These are phyloP conservation scores for Wallacemonas collosoma DNA, from an alignment of 208 protist genomes.

Conservation along the genomic window DNA sequence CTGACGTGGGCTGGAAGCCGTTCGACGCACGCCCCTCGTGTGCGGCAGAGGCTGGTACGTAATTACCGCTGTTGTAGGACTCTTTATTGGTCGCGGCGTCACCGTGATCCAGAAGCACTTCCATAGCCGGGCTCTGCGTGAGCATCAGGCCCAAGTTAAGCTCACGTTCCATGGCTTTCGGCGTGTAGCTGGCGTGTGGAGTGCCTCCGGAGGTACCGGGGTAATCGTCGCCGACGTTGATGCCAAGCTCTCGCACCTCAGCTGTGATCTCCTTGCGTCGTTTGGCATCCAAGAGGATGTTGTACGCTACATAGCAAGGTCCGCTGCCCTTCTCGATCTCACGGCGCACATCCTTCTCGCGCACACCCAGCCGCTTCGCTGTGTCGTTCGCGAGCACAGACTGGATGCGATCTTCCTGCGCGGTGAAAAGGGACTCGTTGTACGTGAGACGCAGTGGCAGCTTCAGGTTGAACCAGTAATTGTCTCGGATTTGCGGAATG, in stretches of 20 bases:
- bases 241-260: constrained; percentile 55
- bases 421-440: constrained; percentile 69
- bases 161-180: constrained; percentile 78
- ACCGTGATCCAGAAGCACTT: constrained; percentile 68
- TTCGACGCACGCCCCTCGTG: constrained; percentile 23
- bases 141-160: constrained; percentile 87
- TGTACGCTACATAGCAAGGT: constrained; percentile 77
- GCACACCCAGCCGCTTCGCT: constrained; percentile 51
- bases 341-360: constrained; percentile 67
- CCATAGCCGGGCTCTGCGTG: constrained; percentile 88
- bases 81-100: constrained; percentile 77
- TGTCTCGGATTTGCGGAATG: constrained; percentile 89
- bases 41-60: constrained; percentile 68
- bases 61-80: constrained; percentile 76
- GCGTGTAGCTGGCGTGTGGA: constrained; percentile 20
- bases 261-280: constrained; percentile 64
- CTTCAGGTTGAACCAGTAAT: constrained; percentile 86
- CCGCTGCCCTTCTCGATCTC: constrained; percentile 70
- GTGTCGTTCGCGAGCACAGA: constrained; percentile 63
- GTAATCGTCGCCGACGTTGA: constrained; percentile 23
- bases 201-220: not conserved
- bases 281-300: constrained; percentile 79
- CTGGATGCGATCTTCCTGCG: constrained; percentile 73
- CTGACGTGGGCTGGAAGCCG: not conserved
- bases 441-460: constrained; percentile 84